Base-by-base conservation (phyloP, 352 stramenopile species). In the Globisporangium middletonii region DNA sequence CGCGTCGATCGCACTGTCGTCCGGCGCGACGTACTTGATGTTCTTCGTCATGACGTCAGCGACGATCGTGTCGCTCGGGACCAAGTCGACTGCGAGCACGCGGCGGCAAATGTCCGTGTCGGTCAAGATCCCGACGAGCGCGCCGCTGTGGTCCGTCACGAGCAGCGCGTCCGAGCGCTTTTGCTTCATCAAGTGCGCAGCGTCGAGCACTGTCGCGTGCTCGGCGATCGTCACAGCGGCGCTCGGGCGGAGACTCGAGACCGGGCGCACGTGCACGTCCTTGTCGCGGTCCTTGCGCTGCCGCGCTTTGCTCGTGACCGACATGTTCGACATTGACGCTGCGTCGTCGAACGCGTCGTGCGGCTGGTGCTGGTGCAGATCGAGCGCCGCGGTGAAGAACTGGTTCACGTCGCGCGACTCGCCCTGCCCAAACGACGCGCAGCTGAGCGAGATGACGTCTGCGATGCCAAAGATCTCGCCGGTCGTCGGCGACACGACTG, bases 81-180 rank as follows among this genome's bases (percentile, higher is more conserved):
- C 77, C 41, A 98, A 62, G 59, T 96, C 76, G 19, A 90, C 79
- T 1, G 92, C 92, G 27, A 98, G 75, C 0, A 98, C 81, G 41
- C 94, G 81, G 3, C 93, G 81, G 60, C 92, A 98, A 50, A 99
- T 96, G 63, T 99, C 96, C 7, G 92, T 94, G 64, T 99, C 96
- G 6, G 95, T 99, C 30, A 98, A 69, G 60, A 99, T 99, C 55
- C 96, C 96, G 59, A 83, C 84, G 49, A 99, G 69, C 0, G 72
- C 80, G 38, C 95, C 90, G 48, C 69, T 59, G 47, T 83, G 69
- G 53, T 94, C 85, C 5, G 97, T 80, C 16, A 98, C 86, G 0
- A 99, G 82, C n/a, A 98, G 71, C 0, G 94, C 95, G 60, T 98
- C 92, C 5, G 85, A 86, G 30, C 93, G 79, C 62, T 98, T 98